A percentile compares a stretch with the other conserved stretches of the same genome.
phyloP scores from a whole-genome alignment of 2,329 filamentous ascomycete genomes.

The Ascosphaera aggregata region DNA sequence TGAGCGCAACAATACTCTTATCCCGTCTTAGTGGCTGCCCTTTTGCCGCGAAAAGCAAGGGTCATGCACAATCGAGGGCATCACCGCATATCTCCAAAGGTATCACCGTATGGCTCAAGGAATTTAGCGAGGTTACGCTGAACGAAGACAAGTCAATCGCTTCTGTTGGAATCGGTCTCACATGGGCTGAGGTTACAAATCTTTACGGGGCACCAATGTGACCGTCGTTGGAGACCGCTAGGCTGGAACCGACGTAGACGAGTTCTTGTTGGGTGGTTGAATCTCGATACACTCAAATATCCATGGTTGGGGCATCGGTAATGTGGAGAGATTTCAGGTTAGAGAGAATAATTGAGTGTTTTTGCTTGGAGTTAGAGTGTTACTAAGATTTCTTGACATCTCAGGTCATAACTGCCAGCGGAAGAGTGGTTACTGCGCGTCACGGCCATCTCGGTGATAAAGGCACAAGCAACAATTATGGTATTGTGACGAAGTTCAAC shows the following conservation, averaged over 20 bases:
- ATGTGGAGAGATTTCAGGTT: constrained; percentile 13
- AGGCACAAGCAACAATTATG: constrained; percentile 14
- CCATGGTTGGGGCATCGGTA: constrained; percentile 14
- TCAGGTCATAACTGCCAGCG: constrained; percentile 11
- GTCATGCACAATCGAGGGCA: constrained; percentile 20
- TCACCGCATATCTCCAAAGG: background rate
- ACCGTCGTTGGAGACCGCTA: constrained; percentile 13
- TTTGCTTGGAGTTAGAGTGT: too few species aligned
- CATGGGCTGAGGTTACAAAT: constrained; percentile 12
- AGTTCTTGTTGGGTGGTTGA: constrained; percentile 15
- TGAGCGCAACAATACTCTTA: constrained; percentile 13
- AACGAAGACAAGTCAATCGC: constrained; percentile 9
- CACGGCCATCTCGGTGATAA: constrained; percentile 10
- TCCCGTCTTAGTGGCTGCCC: constrained; percentile 12
- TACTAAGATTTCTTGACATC: background rate
- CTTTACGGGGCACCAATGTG: constrained; percentile 11
- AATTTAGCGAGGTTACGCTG: constrained; percentile 10
- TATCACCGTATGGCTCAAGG: background rate
- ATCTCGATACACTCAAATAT: constrained; percentile 13
- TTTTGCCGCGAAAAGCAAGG: constrained; percentile 34
- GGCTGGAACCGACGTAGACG: constrained; percentile 15
- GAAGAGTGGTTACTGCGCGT: constrained; percentile 10
- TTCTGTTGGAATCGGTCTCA: constrained; percentile 12
- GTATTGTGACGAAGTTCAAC: constrained; percentile 13
- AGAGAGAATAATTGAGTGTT: background rate